These are phyloP conservation scores for Cryomyces minteri DNA, from an alignment of 495 filamentous ascomycete species.

Conservation along the genomic window DNA sequence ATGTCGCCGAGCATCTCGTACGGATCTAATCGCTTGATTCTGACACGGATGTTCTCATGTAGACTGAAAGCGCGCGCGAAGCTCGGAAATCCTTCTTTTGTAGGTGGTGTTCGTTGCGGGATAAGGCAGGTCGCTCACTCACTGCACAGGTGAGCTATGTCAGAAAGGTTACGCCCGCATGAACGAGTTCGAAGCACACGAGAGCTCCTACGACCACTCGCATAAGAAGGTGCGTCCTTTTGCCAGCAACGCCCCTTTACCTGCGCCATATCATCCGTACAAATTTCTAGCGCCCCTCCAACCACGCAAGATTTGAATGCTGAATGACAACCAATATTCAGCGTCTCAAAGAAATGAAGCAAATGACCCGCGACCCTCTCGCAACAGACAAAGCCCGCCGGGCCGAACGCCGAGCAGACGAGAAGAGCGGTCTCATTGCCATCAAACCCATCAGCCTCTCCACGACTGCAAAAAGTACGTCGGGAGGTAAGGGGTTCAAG, in stretches of 20 bases:
- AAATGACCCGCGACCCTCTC: slow-evolving; percentile 38
- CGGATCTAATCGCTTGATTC: too few relatives aligned
- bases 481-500: slow-evolving; percentile 28
- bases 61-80: slow-evolving; percentile 75
- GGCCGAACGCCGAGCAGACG: slow-evolving; percentile 36
- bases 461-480: slow-evolving; percentile 8
- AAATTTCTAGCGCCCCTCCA: not conserved
- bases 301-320: not conserved
- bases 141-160: slow-evolving; percentile 36
- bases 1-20: too few relatives aligned
- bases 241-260: too few relatives aligned
- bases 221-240: slow-evolving; percentile 28
- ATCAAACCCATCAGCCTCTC: slow-evolving; percentile 27
- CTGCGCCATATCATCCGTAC: too few relatives aligned
- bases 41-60: slow-evolving; percentile 19
- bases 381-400: slow-evolving; percentile 39
- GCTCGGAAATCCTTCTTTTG: slow-evolving; percentile 84
- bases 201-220: slow-evolving; percentile 50
- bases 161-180: slow-evolving; percentile 50
- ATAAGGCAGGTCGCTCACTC: not conserved
- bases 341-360: slow-evolving; percentile 48
- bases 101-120: slow-evolving; percentile 8
- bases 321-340: slow-evolving; percentile 16
- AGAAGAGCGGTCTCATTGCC: slow-evolving; percentile 41
- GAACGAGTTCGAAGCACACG: slow-evolving; percentile 53